Conservation (phyloP, 1,284 basidiomycete genomes). For the Phaffia rhodozyma region DNA sequence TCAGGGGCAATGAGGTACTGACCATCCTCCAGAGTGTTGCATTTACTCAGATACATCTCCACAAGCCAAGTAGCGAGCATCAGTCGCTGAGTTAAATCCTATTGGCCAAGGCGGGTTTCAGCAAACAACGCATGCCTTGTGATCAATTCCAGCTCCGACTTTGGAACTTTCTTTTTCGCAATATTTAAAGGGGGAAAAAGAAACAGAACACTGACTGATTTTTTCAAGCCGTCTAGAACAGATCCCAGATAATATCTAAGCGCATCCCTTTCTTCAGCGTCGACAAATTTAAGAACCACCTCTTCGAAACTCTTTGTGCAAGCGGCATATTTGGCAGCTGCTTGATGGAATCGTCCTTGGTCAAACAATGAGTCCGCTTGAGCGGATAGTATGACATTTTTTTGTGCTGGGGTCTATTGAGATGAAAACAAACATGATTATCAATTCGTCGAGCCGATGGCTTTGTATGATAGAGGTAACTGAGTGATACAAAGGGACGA, state of each 20-base stretch:
- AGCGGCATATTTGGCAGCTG: conserved; percentile 74
- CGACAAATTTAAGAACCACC: conserved; percentile 79
- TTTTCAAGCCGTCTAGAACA: conserved; percentile 67
- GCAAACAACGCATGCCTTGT: background rate
- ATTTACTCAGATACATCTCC: conserved; percentile 93
- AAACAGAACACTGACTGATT: conserved; percentile 46
- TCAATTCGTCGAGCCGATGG: background rate
- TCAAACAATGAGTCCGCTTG: conserved; percentile 79
- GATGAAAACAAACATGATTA: conserved; percentile 13
- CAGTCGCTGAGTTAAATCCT: conserved; percentile 89
- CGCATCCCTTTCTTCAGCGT: conserved; percentile 82
- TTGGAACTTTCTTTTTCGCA: background rate
- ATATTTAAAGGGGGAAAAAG: background rate
- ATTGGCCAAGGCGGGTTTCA: conserved; percentile 2
- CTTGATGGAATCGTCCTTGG: conserved; percentile 71
- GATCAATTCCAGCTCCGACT: background rate
- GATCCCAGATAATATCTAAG: conserved; percentile 81
- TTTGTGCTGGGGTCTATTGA: conserved; percentile 61
- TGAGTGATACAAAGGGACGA: conserved; percentile 15
- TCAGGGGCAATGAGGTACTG: background rate
- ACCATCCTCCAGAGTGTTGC: conserved; percentile 88
- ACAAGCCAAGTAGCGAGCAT: conserved; percentile 98
- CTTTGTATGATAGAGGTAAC: background rate
- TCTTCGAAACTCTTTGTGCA: conserved; percentile 84
- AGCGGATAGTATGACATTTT: conserved; percentile 68